Evolutionary conservation across 805 yeast species (phyloP).

Genomic region (Cyberlindnera mrakii): DNA sequence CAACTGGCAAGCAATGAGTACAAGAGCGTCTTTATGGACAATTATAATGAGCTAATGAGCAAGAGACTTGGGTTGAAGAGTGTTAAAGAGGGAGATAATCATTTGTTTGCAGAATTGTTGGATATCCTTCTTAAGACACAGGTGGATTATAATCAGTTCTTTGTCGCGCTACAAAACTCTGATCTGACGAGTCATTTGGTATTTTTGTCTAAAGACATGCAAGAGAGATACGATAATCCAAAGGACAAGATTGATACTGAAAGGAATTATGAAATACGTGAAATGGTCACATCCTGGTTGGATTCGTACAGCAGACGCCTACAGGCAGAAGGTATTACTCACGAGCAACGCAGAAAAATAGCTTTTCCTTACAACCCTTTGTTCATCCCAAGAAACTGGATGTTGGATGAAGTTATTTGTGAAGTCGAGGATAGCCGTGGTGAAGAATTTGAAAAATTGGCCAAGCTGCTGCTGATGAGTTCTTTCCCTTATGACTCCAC

Average conservation of each 20-base stretch:
- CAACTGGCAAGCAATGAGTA: constrained; percentile 59
- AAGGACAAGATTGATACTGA: constrained; percentile 29
- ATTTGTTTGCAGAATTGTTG: constrained; percentile 34
- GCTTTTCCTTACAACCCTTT: constrained; percentile 60
- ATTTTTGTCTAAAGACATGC: constrained; percentile 24
- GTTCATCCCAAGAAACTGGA: constrained; percentile 82
- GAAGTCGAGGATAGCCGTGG: constrained; percentile 43
- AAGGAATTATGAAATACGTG: constrained; percentile 34
- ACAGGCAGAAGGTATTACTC: constrained; percentile 27
- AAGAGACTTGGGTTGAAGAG: constrained; percentile 61
- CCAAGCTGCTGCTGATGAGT: constrained; percentile 66
- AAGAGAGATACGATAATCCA: constrained; percentile 16
- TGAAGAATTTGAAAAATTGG: constrained; percentile 45
- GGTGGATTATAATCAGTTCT: constrained; percentile 78
- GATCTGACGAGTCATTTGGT: constrained; percentile 28
- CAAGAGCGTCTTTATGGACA: constrained; percentile 52
- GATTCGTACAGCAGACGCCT: constrained; percentile 39
- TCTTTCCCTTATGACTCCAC: constrained; percentile 63
- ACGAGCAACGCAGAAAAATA: constrained; percentile 34
- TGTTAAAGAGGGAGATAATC: constrained; percentile 33
- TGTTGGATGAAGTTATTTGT: constrained; percentile 74
- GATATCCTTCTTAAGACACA: constrained; percentile 53
- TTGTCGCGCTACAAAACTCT: constrained; percentile 52
- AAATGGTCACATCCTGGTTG: constrained; percentile 47
- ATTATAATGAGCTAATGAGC: constrained; percentile 52